A percentile compares a stretch with the other conserved stretches of the same genome.
phyloP scores from a whole-genome alignment of 2,329 filamentous ascomycete species.

The Aspergillus calidoustus region DNA sequence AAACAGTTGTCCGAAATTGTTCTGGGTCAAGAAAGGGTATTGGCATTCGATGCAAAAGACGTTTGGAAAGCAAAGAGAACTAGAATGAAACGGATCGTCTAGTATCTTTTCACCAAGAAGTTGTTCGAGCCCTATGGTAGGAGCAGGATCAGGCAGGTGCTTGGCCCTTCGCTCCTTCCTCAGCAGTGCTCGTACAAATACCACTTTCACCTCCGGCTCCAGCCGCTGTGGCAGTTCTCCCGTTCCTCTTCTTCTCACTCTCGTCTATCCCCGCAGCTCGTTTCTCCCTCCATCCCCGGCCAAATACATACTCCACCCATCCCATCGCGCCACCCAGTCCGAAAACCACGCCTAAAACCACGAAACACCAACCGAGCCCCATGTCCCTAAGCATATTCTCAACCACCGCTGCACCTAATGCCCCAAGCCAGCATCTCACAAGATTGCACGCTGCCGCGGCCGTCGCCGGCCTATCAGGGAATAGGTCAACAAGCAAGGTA shows the following conservation, averaged over 20 bases:
- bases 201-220: neutral
- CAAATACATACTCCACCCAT: conserved; percentile 22
- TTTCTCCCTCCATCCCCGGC: conserved; percentile 28
- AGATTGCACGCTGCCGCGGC: conserved; percentile 37
- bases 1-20: too few species aligned
- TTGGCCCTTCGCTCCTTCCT: neutral
- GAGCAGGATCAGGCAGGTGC: neutral
- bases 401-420: conserved; percentile 32
- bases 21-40: too few species aligned
- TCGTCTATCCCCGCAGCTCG: conserved; percentile 18
- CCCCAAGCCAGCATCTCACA: conserved; percentile 35
- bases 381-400: conserved; percentile 32
- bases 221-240: neutral
- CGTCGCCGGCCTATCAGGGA: conserved; percentile 31
- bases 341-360: conserved; percentile 28
- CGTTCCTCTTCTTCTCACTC: conserved; percentile 18
- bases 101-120: neutral
- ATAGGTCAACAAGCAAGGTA: conserved; percentile 38
- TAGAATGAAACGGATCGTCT: neutral
- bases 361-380: conserved; percentile 36
- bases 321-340: conserved; percentile 22
- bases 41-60: too few species aligned
- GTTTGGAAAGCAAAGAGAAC: too few species aligned
- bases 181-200: neutral
- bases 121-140: neutral